These are phyloP conservation scores for Neopestalotiopsis rosae DNA, from an alignment of 2,329 filamentous ascomycete genomes.

Conservation along the genomic window DNA sequence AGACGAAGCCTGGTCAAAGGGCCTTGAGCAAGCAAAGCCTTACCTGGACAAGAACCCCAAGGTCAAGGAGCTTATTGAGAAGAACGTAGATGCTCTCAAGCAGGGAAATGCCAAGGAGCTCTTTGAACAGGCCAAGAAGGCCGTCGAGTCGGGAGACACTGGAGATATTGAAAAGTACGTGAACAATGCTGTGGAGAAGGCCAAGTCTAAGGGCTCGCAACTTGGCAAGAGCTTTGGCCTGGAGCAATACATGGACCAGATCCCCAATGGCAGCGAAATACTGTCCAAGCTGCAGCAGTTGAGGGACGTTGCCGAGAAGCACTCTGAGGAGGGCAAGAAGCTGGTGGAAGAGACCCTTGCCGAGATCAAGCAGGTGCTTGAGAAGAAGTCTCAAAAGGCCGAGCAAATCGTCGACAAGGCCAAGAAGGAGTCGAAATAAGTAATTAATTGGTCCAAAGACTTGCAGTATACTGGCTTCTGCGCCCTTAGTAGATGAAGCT, in stretches of 20 bases:
- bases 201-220: conserved; percentile 54
- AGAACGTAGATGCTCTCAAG: conserved; percentile 72
- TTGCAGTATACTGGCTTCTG: background rate
- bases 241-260: conserved; percentile 68
- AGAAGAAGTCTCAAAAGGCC: conserved; percentile 61
- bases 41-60: conserved; percentile 79
- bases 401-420: conserved; percentile 64
- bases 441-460: too few relatives aligned
- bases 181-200: conserved; percentile 62
- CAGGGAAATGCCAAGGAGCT: conserved; percentile 69
- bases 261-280: conserved; percentile 69
- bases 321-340: conserved; percentile 72
- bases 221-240: conserved; percentile 49
- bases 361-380: conserved; percentile 68
- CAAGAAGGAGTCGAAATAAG: conserved; percentile 50
- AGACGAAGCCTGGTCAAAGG: conserved; percentile 76
- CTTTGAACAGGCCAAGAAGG: conserved; percentile 65
- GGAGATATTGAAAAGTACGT: conserved; percentile 66
- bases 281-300: conserved; percentile 70
- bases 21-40: conserved; percentile 72
- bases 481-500: background rate
- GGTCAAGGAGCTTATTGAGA: conserved; percentile 73
- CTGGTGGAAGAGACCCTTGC: conserved; percentile 72
- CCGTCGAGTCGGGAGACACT: conserved; percentile 65
- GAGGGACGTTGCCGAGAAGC: conserved; percentile 68